Conservation (phyloP, 2,329 filamentous ascomycete species). For the Ophiostoma perfectum region DNA sequence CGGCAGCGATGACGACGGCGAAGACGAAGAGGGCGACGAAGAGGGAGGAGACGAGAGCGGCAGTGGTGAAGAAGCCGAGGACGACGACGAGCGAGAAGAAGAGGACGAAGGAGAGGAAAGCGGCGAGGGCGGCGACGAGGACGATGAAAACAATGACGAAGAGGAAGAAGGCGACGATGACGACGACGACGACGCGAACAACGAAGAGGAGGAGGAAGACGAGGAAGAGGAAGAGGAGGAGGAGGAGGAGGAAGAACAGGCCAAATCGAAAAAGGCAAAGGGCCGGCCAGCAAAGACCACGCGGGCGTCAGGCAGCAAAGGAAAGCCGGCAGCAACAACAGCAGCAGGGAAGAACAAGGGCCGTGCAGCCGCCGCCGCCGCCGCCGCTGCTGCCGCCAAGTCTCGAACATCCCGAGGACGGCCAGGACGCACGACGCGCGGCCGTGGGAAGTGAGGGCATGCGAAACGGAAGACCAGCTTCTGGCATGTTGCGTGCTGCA, state of each 20-base stretch:
- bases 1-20: not conserved
- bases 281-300: conserved; percentile 23
- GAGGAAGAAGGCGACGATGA: conserved; percentile 6
- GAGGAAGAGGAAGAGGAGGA: conserved; percentile 4
- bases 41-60: not conserved
- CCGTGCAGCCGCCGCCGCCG: not conserved
- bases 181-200: conserved; percentile 8
- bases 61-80: conserved; percentile 5
- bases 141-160: not conserved
- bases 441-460: conserved; percentile 3
- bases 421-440: conserved; percentile 1
- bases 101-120: conserved; percentile 4
- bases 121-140: not conserved
- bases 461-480: too few species aligned
- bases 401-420: not conserved
- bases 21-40: conserved; percentile 1
- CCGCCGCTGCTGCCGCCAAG: not conserved
- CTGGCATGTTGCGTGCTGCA: not conserved
- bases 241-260: conserved; percentile 16
- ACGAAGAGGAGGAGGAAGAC: conserved; percentile 10
- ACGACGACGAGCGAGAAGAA: conserved; percentile 2
- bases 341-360: not conserved
- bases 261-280: conserved; percentile 16
- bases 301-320: conserved; percentile 15
- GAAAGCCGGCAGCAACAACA: not conserved